A percentile compares a stretch with the other conserved stretches of the same genome.
Evolutionary conservation across 108 stramenopile genomes (phyloP).

Genomic region (Discostella stelligeroides): DNA sequence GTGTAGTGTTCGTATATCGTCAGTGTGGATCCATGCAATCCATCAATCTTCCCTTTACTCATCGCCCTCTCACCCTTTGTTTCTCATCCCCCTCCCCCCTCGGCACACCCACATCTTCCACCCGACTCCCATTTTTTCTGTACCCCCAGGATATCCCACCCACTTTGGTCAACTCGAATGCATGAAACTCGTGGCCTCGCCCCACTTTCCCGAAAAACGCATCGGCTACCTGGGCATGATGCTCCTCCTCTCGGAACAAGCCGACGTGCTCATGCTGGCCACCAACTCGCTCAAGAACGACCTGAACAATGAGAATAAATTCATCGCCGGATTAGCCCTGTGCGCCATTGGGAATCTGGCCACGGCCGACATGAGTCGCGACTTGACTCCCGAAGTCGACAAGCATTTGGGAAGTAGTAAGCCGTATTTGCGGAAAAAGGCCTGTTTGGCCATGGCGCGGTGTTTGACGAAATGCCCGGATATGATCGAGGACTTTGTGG

Average conservation of each 20-base stretch:
- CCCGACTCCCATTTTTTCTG: neutral
- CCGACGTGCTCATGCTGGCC: constrained; percentile 98
- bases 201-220: constrained; percentile 97
- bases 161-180: constrained; percentile 99
- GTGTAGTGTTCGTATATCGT: constrained; percentile 19
- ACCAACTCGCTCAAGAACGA: constrained; percentile 96
- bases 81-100: neutral
- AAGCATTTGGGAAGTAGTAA: constrained; percentile 83
- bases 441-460: constrained; percentile 93
- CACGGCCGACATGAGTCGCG: constrained; percentile 95
- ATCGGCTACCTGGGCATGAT: constrained; percentile 96
- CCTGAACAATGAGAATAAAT: constrained; percentile 81
- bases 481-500: constrained; percentile 96
- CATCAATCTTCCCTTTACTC: too few species aligned
- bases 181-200: constrained; percentile 97
- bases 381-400: constrained; percentile 95
- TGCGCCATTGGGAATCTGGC: constrained; percentile 98
- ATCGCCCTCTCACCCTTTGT: neutral
- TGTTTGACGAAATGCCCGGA: constrained; percentile 94
- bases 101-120: neutral
- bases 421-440: constrained; percentile 97
- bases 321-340: constrained; percentile 93
- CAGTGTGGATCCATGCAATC: neutral
- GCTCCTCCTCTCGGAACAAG: constrained; percentile 95
- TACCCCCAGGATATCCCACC: constrained; percentile 91